A percentile compares a stretch with the other conserved stretches of the same genome.
Conservation (phyloP, 2,329 filamentous ascomycete species). For the Fusarium sp. region DNA sequence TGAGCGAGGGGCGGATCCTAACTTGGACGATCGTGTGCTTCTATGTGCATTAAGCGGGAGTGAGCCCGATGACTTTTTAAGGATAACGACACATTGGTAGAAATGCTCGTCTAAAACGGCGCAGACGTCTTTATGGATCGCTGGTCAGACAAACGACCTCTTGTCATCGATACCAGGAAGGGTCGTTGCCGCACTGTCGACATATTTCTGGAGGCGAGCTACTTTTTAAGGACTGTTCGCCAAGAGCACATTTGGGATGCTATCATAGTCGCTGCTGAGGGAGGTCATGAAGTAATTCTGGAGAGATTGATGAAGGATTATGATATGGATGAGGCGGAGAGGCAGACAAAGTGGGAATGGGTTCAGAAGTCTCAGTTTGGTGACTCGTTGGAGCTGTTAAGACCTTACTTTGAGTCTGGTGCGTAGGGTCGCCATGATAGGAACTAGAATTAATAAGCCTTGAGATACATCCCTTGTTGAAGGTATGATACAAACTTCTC, state of each 20-base stretch:
- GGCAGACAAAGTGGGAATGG: accelerated
- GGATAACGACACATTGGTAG: neutral
- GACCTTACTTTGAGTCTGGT: neutral
- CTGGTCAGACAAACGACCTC: neutral
- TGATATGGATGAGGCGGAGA: accelerated
- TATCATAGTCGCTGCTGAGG: neutral
- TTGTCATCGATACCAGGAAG: accelerated
- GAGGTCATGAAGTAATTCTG: accelerated
- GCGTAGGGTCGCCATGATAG: too few species aligned
- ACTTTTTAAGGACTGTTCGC: accelerated
- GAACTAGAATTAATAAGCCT: too few species aligned
- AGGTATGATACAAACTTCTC: too few species aligned
- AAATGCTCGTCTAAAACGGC: neutral
- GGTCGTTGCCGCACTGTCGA: neutral
- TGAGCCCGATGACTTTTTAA: accelerated
- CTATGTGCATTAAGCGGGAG: accelerated
- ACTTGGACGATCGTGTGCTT: too few species aligned
- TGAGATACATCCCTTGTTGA: too few species aligned
- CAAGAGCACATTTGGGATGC: neutral
- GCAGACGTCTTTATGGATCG: neutral
- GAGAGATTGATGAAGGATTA: neutral
- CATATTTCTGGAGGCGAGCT: accelerated
- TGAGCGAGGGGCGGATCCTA: accelerated
- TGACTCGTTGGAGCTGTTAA: neutral
- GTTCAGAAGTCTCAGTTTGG: accelerated